Evolutionary conservation across 306 rosid species (phyloP).

Genomic region (Dryas alaskensis): DNA sequence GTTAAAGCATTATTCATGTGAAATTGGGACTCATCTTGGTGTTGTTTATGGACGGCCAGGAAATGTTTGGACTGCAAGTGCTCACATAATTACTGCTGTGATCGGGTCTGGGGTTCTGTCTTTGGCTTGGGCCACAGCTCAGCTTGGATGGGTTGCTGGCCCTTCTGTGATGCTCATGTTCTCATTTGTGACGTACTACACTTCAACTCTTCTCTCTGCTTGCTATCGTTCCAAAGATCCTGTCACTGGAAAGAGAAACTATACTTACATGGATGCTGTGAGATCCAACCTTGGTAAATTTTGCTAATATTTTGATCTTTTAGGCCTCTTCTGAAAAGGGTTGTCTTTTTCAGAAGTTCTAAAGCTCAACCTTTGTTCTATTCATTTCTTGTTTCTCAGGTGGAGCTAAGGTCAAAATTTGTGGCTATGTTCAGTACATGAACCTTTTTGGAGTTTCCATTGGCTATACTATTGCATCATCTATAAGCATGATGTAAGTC

Average conservation of each 20-base stretch:
- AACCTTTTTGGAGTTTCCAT: conserved; percentile 62
- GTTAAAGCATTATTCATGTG: not conserved
- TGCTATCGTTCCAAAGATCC: conserved; percentile 59
- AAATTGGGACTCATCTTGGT: not conserved
- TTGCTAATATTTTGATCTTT: not conserved
- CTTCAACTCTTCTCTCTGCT: conserved; percentile 57
- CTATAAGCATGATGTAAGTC: conserved; percentile 63
- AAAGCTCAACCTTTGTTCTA: conserved; percentile 2
- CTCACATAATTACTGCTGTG: conserved; percentile 81
- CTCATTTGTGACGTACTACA: conserved; percentile 57
- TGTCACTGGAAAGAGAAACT: conserved; percentile 57
- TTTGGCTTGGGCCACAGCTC: conserved; percentile 78
- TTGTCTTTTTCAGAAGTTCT: not conserved
- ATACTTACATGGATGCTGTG: conserved; percentile 68
- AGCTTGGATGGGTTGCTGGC: conserved; percentile 82
- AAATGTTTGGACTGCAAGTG: conserved; percentile 59
- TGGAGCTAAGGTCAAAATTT: conserved; percentile 51
- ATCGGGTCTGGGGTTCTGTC: conserved; percentile 80
- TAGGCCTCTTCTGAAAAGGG: not conserved
- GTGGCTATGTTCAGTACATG: conserved; percentile 66
- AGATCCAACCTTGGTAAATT: conserved; percentile 50
- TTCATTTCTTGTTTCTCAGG: conserved; percentile 31
- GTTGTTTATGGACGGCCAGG: conserved; percentile 31
- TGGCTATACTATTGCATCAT: conserved; percentile 70
- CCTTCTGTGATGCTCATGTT: conserved; percentile 51